Percentiles rank a stretch among this genome's conserved stretches.
phyloP scores from a whole-genome alignment of 106 monocot species.

The Posidonia australis region DNA sequence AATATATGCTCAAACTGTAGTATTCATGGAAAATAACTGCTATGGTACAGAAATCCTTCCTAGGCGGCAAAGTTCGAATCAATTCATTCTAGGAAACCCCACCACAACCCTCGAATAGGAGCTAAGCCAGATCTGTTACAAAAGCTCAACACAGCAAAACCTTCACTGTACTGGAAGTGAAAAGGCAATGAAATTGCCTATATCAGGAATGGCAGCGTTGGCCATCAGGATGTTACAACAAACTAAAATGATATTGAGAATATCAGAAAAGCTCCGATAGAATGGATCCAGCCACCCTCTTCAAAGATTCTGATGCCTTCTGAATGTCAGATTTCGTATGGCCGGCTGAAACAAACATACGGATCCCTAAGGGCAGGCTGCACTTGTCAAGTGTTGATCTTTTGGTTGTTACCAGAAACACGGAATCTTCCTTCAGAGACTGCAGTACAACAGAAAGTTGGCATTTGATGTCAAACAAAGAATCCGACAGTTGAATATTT shows the following conservation, averaged over 20 bases:
- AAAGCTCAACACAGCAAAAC: too few species aligned
- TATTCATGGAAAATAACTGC: too few species aligned
- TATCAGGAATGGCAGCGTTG: too few species aligned
- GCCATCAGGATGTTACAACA: too few species aligned
- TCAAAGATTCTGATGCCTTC: conserved; percentile 30
- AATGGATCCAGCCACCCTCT: conserved; percentile 35
- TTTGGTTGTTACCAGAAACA: conserved; percentile 45
- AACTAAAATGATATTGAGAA: conserved; percentile 2
- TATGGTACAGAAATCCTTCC: too few species aligned
- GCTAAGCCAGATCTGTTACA: too few species aligned
- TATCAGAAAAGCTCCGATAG: conserved; percentile 20
- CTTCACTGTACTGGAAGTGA: too few species aligned
- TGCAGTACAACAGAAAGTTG: conserved; percentile 5
- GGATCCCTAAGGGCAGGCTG: conserved; percentile 40
- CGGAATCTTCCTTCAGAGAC: conserved; percentile 51
- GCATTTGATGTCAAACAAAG: not conserved
- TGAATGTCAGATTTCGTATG: conserved; percentile 35
- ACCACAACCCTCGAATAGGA: too few species aligned
- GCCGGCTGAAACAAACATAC: conserved; percentile 47
- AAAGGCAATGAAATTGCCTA: too few species aligned
- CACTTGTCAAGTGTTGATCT: conserved; percentile 52
- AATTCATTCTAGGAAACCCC: too few species aligned
- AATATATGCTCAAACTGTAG: too few species aligned
- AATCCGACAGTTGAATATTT: not conserved
- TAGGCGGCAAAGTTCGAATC: too few species aligned